Base-by-base conservation (phyloP, 163 green algal genomes). In the Scenedesmus sp. region DNA sequence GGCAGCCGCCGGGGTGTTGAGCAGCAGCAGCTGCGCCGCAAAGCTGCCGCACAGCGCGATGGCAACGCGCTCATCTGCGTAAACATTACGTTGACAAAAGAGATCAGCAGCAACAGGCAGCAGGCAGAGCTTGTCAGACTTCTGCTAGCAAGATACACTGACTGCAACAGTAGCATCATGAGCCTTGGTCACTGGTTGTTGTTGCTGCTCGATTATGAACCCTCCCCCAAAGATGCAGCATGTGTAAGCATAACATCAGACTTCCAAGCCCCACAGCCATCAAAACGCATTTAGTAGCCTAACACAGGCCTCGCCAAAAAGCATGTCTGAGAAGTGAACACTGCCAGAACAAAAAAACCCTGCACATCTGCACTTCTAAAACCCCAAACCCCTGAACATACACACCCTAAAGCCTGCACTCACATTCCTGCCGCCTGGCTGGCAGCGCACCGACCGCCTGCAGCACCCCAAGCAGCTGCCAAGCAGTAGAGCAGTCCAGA, bases 401-500 rank as follows among this genome's bases (percentile, higher is more conserved):
- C 34, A 46, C 34, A 73, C 64, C 64, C 64, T 20, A n/a, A 73
- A 23, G 0, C 9, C 20, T 52, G 46, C 82, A 82, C 85, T 89
- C 64, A 84, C 85, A 85, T 74, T 90, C 86, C n/a, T 84, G 52
- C 23, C 52, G 79, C 20, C 86, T 64, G 0, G 6, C 2, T 52
- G 88, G 76, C 79, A 91, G 76, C 15, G 79, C 77, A 8, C 23
- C 76, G 1, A 88, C n/a, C 34, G 73, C 59, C 56, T 91, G 52
- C 56, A 91, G 77, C 88, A 91, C 67, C n/a, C 7, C 9, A 59
- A 87, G 55, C 88, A 91, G 52, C 88, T 87, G 88, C 88, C 88
- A 70, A 70, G 88, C 74, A 55, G 59, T 82, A 10, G 54, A 34
- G 76, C 62, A 91, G 52, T 91, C 88, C 74, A 91, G 20, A 0